Conservation (phyloP, 2,329 filamentous ascomycete genomes). For the Leptographium radiaticola region DNA sequence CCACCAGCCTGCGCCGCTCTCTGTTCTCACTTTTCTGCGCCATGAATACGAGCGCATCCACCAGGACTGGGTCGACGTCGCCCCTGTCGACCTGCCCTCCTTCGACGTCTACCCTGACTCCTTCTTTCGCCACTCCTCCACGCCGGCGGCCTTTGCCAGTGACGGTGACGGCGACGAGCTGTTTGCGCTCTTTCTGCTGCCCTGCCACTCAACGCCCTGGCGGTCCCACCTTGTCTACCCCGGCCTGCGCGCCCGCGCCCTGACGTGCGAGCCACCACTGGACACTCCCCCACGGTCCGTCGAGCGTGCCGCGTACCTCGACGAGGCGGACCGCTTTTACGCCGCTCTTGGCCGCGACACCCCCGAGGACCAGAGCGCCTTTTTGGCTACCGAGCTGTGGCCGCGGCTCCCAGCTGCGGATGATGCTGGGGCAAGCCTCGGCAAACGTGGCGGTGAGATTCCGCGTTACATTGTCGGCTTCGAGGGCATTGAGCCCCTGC, state of each 20-base stretch:
- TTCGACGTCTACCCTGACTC: conserved; percentile 16
- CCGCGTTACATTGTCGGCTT: conserved; percentile 50
- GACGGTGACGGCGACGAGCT: conserved; percentile 27
- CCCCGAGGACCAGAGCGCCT: conserved; percentile 19
- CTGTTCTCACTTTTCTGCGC: conserved; percentile 65
- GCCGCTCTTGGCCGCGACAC: conserved; percentile 30
- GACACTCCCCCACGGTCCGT: conserved; percentile 42
- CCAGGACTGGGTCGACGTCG: conserved; percentile 24
- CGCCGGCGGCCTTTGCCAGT: neutral
- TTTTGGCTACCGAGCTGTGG: conserved; percentile 44
- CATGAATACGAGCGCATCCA: conserved; percentile 51
- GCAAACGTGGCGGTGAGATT: conserved; percentile 19
- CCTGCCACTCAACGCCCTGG: conserved; percentile 95
- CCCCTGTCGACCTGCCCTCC: conserved; percentile 17
- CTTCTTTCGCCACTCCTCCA: conserved; percentile 9
- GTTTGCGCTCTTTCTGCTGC: conserved; percentile 76
- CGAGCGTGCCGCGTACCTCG: conserved; percentile 57
- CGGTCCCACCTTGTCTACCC: conserved; percentile 73
- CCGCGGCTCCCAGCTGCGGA: conserved; percentile 5
- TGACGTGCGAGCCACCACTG: conserved; percentile 84
- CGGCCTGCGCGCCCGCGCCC: conserved; percentile 62
- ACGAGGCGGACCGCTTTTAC: conserved; percentile 91
- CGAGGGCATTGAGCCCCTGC: conserved; percentile 39
- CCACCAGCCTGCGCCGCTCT: conserved; percentile 70
- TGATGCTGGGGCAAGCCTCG: neutral